A percentile compares a stretch with the other conserved stretches of the same genome.
Conservation (phyloP, 768 basidiomycete species). For the Gelatoporia subvermispora region DNA sequence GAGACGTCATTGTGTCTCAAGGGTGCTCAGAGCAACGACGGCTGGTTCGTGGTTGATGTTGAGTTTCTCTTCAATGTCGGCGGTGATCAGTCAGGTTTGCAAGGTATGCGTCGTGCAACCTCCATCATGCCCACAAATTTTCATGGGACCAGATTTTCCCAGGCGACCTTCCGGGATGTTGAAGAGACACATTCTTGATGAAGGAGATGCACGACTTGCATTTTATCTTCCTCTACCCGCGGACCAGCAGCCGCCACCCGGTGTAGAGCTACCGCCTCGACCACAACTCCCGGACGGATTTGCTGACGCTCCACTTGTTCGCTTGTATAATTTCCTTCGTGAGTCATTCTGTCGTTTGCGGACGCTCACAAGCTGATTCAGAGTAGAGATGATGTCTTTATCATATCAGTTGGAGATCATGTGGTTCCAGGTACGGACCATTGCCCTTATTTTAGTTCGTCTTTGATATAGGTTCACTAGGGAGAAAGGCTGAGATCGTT, state of each 20-base stretch:
- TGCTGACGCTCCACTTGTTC: conserved; percentile 78
- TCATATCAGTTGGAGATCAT: conserved; percentile 91
- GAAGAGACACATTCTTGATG: conserved; percentile 65
- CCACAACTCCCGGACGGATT: conserved; percentile 54
- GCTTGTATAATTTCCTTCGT: conserved; percentile 89
- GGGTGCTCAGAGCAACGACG: conserved; percentile 63
- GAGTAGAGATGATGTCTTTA: conserved; percentile 81
- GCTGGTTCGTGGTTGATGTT: conserved; percentile 83
- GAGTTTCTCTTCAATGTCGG: conserved; percentile 71
- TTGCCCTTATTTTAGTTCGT: not conserved
- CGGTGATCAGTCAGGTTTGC: conserved; percentile 66
- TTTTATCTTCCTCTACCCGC: conserved; percentile 53
- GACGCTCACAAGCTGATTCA: conserved; percentile 8
- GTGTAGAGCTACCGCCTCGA: conserved; percentile 36
- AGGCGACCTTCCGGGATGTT: conserved; percentile 56
- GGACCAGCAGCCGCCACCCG: conserved; percentile 36
- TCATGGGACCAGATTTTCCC: conserved; percentile 56
- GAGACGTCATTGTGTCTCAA: conserved; percentile 69
- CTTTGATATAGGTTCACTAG: conserved; percentile 21
- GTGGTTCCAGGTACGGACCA: conserved; percentile 57
- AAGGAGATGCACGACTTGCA: conserved; percentile 64
- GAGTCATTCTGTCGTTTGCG: conserved; percentile 23
- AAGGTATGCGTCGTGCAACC: conserved; percentile 45
- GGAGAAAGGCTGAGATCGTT: conserved; percentile 74
- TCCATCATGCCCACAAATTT: not conserved